A percentile compares a stretch with the other conserved stretches of the same genome.
phyloP scores from a whole-genome alignment of 176 grass and related monocot genomes.

The Triticum monococcum region DNA sequence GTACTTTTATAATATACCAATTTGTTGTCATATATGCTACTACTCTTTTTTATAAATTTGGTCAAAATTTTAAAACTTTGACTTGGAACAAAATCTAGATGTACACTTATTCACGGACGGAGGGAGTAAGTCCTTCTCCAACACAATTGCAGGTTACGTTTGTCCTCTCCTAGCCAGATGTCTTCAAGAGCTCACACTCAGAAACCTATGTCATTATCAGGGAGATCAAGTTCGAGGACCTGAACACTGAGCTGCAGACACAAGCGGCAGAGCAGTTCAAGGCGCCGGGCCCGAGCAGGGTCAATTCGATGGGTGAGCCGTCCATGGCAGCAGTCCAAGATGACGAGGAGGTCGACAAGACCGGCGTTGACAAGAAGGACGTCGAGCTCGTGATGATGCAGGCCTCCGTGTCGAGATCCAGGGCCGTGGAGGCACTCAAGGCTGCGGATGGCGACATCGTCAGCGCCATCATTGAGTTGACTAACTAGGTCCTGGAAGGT shows the following conservation, averaged over 20 bases:
- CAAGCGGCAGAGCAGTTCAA: slow-evolving; percentile 28
- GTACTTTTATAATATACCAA: no score
- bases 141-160: not conserved
- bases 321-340: not conserved
- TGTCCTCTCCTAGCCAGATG: slow-evolving; percentile 34
- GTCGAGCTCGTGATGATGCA: slow-evolving; percentile 36
- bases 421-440: slow-evolving; percentile 27
- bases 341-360: slow-evolving; percentile 24
- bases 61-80: no score
- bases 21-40: no score
- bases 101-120: no score
- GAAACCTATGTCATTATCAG: slow-evolving; percentile 26
- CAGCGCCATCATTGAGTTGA: slow-evolving; percentile 35
- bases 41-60: no score
- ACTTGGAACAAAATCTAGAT: no score
- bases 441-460: slow-evolving; percentile 16
- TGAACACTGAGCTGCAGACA: slow-evolving; percentile 21
- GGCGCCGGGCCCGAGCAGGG: not conserved
- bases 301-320: not conserved
- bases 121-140: no score
- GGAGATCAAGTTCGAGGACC: slow-evolving; percentile 31
- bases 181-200: slow-evolving; percentile 32
- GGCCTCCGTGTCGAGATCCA: slow-evolving; percentile 22
- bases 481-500: not conserved
- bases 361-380: slow-evolving; percentile 26